These are phyloP conservation scores for Datura wrightii DNA, from an alignment of 257 asterid genomes.

Conservation along the genomic window DNA sequence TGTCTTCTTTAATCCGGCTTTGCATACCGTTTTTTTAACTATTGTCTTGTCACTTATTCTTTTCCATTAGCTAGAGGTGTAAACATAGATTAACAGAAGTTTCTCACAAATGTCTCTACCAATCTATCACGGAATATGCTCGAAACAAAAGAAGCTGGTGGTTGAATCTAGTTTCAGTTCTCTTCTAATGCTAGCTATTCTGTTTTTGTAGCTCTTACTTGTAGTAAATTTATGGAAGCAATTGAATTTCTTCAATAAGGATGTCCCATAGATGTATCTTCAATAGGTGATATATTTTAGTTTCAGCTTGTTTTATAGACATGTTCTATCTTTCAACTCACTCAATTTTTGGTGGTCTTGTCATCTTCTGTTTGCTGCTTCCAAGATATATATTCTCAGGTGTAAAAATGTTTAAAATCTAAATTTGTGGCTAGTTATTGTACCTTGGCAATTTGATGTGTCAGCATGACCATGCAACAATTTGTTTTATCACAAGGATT, in stretches of 20 bases:
- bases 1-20: neutral
- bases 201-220: neutral
- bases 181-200: neutral
- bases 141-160: neutral
- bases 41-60: neutral
- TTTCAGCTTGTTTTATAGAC: slow-evolving; percentile 6
- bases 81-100: neutral
- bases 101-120: neutral
- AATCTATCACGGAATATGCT: neutral
- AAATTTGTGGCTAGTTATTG: slow-evolving; percentile 7
- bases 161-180: slow-evolving; percentile 20
- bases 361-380: neutral
- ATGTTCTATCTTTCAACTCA: neutral
- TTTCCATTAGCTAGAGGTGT: slow-evolving; percentile 15
- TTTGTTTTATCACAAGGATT: neutral
- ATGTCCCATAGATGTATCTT: neutral
- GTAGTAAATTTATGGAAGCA: neutral
- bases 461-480: neutral
- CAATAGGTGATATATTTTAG: neutral
- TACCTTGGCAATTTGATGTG: neutral
- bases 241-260: neutral
- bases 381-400: neutral
- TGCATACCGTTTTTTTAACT: neutral
- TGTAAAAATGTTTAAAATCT: neutral
- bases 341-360: neutral